Evolutionary conservation across 768 basidiomycete species (phyloP), one percentile per base, ranked within the genome.

Genomic region (Naganishia friedmannii): DNA sequence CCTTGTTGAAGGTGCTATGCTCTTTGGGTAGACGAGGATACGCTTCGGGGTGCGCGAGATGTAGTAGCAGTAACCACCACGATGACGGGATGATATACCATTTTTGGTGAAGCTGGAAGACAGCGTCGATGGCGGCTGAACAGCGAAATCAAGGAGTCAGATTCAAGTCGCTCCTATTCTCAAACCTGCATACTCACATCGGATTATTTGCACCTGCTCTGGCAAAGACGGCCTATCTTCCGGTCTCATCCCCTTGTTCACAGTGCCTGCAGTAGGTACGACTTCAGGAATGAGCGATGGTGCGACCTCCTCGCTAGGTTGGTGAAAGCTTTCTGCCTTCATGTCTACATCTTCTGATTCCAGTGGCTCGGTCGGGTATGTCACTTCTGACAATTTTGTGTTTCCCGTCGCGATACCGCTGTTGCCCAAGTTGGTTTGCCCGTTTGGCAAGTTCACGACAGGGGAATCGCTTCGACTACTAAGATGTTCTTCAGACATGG

Each of bases 401-500:
- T 37, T 66, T 32, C 65, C 48, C 26, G 32, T 26, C 17, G 68
- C 21, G 5, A 37, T 12, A 6, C 12, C 23, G 17, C 28, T 32
- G 51, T 19, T 31, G 19, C 8, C 29, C 57, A 17, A 23, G 10
- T 34, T 53, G 6, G 32, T 1, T n/a, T 66, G 29, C 4, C 68
- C 68, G 15, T 46, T 63, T 32, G 68, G 31, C 17, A 69, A 19
- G 57, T 46, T 69, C 29, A 69, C 68, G 42, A 69, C 46, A 34
- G 68, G 68, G 21, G 68, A 69, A 28, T 57, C 56, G 42, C 66
- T 32, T 48, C 70, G 53, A 51, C 39, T 65, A n/a, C 66, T 45
- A 13, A 70, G 53, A 42, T 70, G 51, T 34, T 70, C 70, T 46
- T 70, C 70, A 26, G 70, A 70, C 70, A 70, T 70, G 23, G 70